Base-by-base conservation (phyloP, 148 eudicot species). In the Talinum fruticosum region DNA sequence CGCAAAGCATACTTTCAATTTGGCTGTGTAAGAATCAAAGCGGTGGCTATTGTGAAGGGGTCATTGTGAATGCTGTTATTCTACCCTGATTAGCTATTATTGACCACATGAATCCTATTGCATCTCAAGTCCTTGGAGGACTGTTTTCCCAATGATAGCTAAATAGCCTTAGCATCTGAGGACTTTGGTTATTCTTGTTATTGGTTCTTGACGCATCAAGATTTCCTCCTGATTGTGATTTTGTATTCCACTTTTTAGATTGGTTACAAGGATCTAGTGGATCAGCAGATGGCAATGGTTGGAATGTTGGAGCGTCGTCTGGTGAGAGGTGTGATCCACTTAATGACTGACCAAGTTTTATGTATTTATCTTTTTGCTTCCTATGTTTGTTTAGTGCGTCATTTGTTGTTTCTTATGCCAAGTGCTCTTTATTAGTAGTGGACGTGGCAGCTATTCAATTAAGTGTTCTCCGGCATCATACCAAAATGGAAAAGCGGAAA, bases 211-310 rank as follows among this genome's bases (percentile, higher is more conserved):
- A 38, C 44, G 59, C 38, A 6, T 28, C 66, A 26, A 68, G 16
- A 35, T 26, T 74, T 37, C 36, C 35, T 75, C 62, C 80, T 65
- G 18, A 32, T 62, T 73, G 10, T 38, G 23, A 41, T 32, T 14
- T 28, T 75, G 65, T 68, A 21, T 37, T 71, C 61, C 37, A 75
- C 59, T 79, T 82, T 76, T 80, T 70, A 93, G 98, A 88, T 83
- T 93, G 98, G 98, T 86, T 85, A 80, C 87, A 79, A 79, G 91
- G 87, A 75, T 85, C 88, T 41, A 88, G 88, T 69, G 87, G 87
- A 57, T 83, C 96, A 75, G 80, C 88, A 75, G 89, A 81, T n/a
- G 88, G 79, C 24, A 85, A 74, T 76, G 86, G 87, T 41, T 88
- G 89, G 90, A 83, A 78, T 75, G 84, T 81, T 78, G 85, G 89